Percentiles rank a stretch among this genome's conserved stretches.
Conservation (phyloP, 345 rosid genomes). For the Sonneratia alba region DNA sequence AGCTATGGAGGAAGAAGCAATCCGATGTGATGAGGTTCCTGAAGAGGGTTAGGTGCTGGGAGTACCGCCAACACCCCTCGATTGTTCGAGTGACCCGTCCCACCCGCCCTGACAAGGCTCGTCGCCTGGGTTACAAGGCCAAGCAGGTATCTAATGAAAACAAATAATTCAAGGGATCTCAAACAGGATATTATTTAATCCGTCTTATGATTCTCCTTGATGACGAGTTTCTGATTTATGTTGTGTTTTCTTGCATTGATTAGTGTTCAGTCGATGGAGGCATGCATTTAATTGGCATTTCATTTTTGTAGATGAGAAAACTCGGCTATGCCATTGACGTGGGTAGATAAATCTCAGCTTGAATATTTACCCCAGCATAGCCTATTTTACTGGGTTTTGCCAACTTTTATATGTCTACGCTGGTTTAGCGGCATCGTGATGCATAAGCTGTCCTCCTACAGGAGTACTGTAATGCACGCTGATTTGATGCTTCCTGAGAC, state of each 20-base stretch:
- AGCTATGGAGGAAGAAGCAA: constrained; percentile 99
- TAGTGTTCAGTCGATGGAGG: too few relatives aligned
- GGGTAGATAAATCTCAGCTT: too few relatives aligned
- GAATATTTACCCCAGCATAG: background rate
- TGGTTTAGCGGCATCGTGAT: constrained; percentile 25
- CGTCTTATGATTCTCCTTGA: background rate
- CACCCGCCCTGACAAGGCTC: constrained; percentile 97
- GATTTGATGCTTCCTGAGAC: constrained; percentile 26
- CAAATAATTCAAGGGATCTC: background rate
- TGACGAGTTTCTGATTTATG: background rate
- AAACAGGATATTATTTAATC: background rate
- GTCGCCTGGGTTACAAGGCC: constrained; percentile 93
- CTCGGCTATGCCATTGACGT: too few relatives aligned
- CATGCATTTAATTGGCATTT: background rate
- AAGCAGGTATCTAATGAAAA: constrained; percentile 45
- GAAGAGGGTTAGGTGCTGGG: constrained; percentile 99
- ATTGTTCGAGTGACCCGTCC: constrained; percentile 81
- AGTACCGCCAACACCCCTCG: constrained; percentile 89
- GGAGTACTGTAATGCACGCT: constrained; percentile 4
- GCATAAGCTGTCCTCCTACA: constrained; percentile 4
- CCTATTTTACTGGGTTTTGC: background rate
- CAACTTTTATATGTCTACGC: background rate
- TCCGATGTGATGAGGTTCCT: constrained; percentile 97
- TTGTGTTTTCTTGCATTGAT: background rate
- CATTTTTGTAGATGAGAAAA: background rate